A percentile compares a stretch with the other conserved stretches of the same genome.
These are phyloP conservation scores for Prototheca wickerhamii DNA, from an alignment of 163 green algal genomes.

Conservation along the genomic window DNA sequence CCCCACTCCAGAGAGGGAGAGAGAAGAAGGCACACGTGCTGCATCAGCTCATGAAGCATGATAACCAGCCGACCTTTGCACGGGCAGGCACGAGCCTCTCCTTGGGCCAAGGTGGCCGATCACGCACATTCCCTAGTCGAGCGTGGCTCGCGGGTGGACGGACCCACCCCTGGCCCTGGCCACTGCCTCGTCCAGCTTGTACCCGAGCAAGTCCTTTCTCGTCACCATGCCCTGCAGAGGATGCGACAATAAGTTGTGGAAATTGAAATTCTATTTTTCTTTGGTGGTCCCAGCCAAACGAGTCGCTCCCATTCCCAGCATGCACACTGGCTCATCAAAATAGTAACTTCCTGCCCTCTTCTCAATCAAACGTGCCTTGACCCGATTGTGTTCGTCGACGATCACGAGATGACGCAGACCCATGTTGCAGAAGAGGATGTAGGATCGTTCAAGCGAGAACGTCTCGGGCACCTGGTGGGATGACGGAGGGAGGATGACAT, in stretches of 20 bases:
- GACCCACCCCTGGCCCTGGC: constrained; percentile 3
- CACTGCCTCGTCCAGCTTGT: constrained; percentile 39
- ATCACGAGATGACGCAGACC: constrained; percentile 77
- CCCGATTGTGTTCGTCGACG: constrained; percentile 55
- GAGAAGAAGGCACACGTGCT: too few species aligned
- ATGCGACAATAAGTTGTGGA: too few species aligned
- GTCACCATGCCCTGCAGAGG: constrained; percentile 21
- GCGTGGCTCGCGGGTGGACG: too few species aligned
- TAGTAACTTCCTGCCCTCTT: not conserved
- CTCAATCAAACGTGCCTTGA: constrained; percentile 23
- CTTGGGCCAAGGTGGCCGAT: too few species aligned
- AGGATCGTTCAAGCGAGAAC: constrained; percentile 73
- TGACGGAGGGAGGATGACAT: not conserved
- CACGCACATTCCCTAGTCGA: too few species aligned
- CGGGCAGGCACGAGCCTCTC: too few species aligned
- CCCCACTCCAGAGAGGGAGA: too few species aligned
- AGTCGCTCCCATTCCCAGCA: not conserved
- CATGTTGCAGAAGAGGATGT: constrained; percentile 81
- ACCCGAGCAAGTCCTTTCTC: constrained; percentile 44
- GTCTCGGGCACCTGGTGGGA: constrained; percentile 49
- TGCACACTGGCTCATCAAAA: not conserved
- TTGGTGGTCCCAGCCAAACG: not conserved
- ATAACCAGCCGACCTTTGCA: too few species aligned
- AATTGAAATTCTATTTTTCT: too few species aligned
- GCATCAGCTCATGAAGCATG: too few species aligned